Evolutionary conservation across 345 rosid genomes (phyloP).

Genomic region (Eucalyptus paniculata): DNA sequence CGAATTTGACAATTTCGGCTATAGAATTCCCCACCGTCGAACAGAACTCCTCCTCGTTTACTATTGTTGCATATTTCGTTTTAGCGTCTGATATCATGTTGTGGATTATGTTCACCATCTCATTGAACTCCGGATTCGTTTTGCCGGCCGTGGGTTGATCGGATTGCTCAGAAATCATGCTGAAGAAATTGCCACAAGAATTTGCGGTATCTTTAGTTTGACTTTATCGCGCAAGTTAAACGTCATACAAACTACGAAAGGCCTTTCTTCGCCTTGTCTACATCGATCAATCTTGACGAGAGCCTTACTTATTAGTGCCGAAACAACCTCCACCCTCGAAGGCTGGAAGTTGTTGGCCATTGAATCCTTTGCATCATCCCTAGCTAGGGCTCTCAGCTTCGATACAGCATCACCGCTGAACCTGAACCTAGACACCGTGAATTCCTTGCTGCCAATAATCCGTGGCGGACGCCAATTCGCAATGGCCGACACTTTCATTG

Average conservation of each 20-base stretch:
- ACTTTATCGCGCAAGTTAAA: background rate
- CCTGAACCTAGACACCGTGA: background rate
- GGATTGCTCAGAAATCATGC: background rate
- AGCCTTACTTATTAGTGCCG: too few species aligned
- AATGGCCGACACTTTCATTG: background rate
- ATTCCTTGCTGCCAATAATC: background rate
- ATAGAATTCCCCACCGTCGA: background rate
- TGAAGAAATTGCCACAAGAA: background rate
- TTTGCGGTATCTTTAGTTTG: rapidly evolving
- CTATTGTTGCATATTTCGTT: background rate
- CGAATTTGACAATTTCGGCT: background rate
- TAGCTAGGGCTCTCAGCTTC: background rate
- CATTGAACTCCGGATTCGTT: background rate
- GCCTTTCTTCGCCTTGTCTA: too few species aligned
- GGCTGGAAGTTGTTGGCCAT: too few species aligned
- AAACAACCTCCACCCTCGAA: too few species aligned
- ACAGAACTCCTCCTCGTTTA: background rate
- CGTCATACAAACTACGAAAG: too few species aligned
- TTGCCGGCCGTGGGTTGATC: background rate
- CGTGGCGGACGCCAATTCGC: background rate
- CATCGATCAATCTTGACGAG: too few species aligned
- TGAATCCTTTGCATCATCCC: background rate
- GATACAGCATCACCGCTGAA: background rate
- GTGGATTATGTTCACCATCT: background rate
- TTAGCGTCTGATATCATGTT: background rate